Evolutionary conservation across 2,329 filamentous ascomycete genomes (phyloP), one percentile per base, ranked within the genome.

Genomic region (Escovopsis sp.): DNA sequence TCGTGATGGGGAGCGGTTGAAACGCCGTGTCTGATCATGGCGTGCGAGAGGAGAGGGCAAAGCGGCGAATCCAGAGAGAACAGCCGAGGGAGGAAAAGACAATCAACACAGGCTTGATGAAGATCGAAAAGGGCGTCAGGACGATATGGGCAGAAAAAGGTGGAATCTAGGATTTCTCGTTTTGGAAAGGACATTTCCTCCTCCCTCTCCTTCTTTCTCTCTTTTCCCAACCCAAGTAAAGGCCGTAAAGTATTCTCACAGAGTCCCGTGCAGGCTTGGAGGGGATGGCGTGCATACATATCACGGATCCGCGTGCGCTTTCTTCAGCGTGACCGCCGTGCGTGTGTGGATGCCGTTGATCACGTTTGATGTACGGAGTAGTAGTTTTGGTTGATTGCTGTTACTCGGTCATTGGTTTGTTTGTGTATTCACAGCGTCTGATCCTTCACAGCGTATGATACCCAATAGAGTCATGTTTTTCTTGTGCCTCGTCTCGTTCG

Each of bases 1-100:
- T 96, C 58, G 84, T 96, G 58, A 80, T 98, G 81, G 51, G 52
- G 44, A 48, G 52, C n/a, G n/a, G 35, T 51, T 46, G 35, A 55
- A 50, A 39, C 38, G 6, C 6, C 10, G 21, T 23, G 12, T 31
- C 32, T 41, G 11, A 35, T 29, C 29, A 19, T 31, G 15, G 31
- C 21, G 35, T n/a, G 26, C 35, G 30, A 38, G 18, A 29, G 11
- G 33, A 11, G 30, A 29, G n/a, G n/a, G n/a, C n/a, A n/a, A n/a
- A n/a, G n/a, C n/a, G n/a, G n/a, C n/a, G n/a, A 25, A 31, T 15
- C 17, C 18, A 5, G 12, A 16, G 11, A 15, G 15, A 15, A 16
- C n/a, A n/a, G n/a, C n/a, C n/a, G n/a, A n/a, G n/a, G n/a, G n/a
- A 11, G 10, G 16, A 18, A 35, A 19, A 34, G 36, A n/a, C n/a